Conservation (phyloP, 257 asterid species). For the Solanum bukasovii region DNA sequence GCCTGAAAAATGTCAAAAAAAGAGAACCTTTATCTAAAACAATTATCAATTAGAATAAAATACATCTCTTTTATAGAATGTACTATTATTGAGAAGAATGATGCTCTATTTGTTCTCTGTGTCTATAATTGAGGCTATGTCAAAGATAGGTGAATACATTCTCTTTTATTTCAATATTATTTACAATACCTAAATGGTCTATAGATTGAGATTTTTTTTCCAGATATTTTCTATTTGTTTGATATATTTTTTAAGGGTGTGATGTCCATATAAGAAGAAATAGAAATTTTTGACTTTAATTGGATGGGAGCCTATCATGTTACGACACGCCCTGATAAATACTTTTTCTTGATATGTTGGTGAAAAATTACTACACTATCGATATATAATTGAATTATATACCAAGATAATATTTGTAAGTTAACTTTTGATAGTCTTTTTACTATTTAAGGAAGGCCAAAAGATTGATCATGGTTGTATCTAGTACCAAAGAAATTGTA, state of each 20-base stretch:
- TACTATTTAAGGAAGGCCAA: background rate
- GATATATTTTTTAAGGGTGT: background rate
- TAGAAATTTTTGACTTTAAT: background rate
- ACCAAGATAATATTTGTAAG: background rate
- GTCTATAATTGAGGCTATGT: background rate
- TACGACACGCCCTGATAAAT: background rate
- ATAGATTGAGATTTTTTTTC: background rate
- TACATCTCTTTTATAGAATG: background rate
- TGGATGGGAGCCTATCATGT: background rate
- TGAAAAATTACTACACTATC: background rate
- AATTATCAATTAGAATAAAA: background rate
- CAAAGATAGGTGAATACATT: background rate
- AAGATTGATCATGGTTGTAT: background rate
- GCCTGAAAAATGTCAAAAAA: background rate
- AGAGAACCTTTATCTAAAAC: background rate
- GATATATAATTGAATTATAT: background rate
- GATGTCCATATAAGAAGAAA: background rate
- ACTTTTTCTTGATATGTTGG: background rate
- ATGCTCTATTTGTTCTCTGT: background rate
- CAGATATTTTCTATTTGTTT: background rate
- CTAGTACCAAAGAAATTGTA: background rate
- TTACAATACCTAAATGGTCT: background rate
- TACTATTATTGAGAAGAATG: background rate
- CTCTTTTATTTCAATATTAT: background rate
- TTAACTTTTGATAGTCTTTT: background rate